These are phyloP conservation scores for Thraustotheca clavata DNA, from an alignment of 352 stramenopile species.

Conservation along the genomic window DNA sequence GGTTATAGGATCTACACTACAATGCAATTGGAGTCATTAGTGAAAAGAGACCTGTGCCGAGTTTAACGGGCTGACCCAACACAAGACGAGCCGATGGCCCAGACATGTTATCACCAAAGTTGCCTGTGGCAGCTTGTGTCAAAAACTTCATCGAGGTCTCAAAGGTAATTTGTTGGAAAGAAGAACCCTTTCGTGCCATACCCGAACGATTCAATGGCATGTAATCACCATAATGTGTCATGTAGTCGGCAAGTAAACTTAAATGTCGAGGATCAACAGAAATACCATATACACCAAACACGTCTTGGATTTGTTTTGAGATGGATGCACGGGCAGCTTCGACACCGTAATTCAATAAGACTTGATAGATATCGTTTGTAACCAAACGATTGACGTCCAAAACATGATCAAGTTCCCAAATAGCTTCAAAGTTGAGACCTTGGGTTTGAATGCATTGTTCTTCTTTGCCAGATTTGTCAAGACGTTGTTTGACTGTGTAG, in stretches of 20 bases:
- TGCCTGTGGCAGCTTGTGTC: constrained; percentile 90
- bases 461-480: constrained; percentile 70
- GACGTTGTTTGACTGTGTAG: constrained; percentile 84
- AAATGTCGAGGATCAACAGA: constrained; percentile 97
- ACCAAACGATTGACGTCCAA: constrained; percentile 93
- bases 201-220: constrained; percentile 97
- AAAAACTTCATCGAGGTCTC: constrained; percentile 99
- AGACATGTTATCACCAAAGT: constrained; percentile 84
- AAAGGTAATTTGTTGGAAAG: constrained; percentile 99
- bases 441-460: constrained; percentile 88
- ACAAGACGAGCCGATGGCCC: constrained; percentile 94
- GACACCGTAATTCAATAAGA: constrained; percentile 96
- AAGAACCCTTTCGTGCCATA: constrained; percentile 94
- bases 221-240: constrained; percentile 97
- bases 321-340: constrained; percentile 96
- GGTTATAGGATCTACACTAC: constrained; percentile 6
- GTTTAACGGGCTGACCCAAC: constrained; percentile 88
- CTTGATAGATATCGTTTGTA: constrained; percentile 98
- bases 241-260: constrained; percentile 98
- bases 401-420: constrained; percentile 90
- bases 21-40: constrained; percentile 77
- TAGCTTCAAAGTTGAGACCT: constrained; percentile 97
- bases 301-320: constrained; percentile 97
- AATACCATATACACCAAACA: constrained; percentile 99
- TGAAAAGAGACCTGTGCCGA: constrained; percentile 95